Evolutionary conservation across 257 asterid genomes (phyloP), one percentile per base, ranked within the genome.

Genomic region (Plantago elongata): DNA sequence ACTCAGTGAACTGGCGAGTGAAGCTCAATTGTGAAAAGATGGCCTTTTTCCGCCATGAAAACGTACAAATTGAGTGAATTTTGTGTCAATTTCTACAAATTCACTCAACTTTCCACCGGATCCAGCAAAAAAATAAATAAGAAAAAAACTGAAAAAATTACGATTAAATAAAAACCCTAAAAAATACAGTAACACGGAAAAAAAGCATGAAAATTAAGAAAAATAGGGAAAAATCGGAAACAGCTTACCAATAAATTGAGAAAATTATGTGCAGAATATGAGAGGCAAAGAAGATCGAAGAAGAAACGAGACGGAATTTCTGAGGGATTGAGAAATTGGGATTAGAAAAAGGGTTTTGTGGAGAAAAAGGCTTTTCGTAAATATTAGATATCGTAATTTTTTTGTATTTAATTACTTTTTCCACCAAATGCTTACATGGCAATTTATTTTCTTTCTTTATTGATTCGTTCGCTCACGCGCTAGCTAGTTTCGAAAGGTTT

Each of bases 191-290:
- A 34, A 34, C 40, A 34, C 27, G 29, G 3, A 15, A 14, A 49
- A 59, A 56, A 50, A 47, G 9, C 4, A 13, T 30, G 45, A 60
- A 70, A 59, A 15, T 45, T 30, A 42, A 8, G 40, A 56, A 60
- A 71, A 69, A 69, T 18, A 14, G 50, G 51, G 67, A 65, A 71
- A 71, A 71, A 51, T 34, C 9, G 9, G 17, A 65, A 71, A 13
- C 5, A 34, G 37, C 71, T 60, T 49, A 71, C 71, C 68, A 71
- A 65, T 60, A 71, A 65, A 65, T 65, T 11, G 57, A 30, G n/a
- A 57, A 65, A 65, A 52, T 44, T 65, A 14, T 60, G 22, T 60
- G 60, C 60, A 71, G 63, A 52, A n/a, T 37, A 42, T 14, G 10
- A 10, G 30, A 56, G 14, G 54, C 5, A 54, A 40, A 47, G 58